These are phyloP conservation scores for Torulaspora quercuum DNA, from an alignment of 805 yeast species.

Conservation along the genomic window DNA sequence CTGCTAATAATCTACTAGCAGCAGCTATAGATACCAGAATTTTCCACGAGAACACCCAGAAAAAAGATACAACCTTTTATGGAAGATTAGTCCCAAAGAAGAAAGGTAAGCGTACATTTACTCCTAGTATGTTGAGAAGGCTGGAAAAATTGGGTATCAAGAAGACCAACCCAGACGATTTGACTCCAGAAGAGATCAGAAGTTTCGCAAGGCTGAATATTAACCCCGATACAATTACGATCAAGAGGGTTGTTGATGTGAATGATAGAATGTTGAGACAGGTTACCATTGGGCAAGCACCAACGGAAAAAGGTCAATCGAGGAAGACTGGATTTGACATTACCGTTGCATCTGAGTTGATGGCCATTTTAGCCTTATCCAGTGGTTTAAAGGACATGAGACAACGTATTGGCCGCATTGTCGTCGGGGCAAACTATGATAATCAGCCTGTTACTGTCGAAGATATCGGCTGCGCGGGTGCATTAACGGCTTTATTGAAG, in stretches of 20 bases:
- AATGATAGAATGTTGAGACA: conserved; percentile 90
- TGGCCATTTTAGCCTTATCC: conserved; percentile 91
- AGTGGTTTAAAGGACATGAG: conserved; percentile 79
- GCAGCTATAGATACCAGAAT: conserved; percentile 97
- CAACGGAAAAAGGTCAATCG: conserved; percentile 85
- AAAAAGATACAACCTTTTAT: conserved; percentile 70
- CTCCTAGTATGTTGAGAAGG: conserved; percentile 74
- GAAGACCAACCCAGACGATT: conserved; percentile 74
- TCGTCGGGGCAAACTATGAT: conserved; percentile 70
- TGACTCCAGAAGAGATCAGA: conserved; percentile 71
- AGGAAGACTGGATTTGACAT: conserved; percentile 92
- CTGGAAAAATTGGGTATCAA: conserved; percentile 75
- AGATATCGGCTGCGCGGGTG: conserved; percentile 94
- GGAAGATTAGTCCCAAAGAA: conserved; percentile 82
- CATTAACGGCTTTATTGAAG: conserved; percentile 87
- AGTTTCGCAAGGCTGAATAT: conserved; percentile 81
- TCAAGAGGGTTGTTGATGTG: conserved; percentile 91
- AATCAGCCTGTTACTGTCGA: conserved; percentile 90
- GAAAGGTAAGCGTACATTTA: conserved; percentile 74
- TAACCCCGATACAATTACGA: conserved; percentile 84
- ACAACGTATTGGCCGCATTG: conserved; percentile 81
- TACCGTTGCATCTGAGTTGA: conserved; percentile 92
- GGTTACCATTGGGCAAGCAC: conserved; percentile 84
- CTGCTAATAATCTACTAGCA: conserved; percentile 89
- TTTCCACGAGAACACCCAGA: conserved; percentile 90